These are phyloP conservation scores for Tylopilus felleus DNA, from an alignment of 768 basidiomycete species.

Conservation along the genomic window DNA sequence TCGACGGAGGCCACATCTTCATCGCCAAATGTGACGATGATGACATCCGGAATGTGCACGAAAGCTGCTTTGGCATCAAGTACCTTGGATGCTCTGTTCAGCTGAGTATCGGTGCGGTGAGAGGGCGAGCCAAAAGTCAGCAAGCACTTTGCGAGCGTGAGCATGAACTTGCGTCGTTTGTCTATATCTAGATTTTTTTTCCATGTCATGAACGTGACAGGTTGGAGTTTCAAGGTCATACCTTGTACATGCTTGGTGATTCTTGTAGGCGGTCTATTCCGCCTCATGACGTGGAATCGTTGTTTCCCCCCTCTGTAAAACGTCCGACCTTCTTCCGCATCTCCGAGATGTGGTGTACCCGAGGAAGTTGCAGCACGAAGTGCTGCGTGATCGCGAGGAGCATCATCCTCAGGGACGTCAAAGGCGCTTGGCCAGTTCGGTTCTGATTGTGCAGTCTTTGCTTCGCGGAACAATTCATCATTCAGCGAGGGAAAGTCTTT, in stretches of 20 bases:
- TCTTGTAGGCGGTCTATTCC: slow-evolving; percentile 32
- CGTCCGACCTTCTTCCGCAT: slow-evolving; percentile 22
- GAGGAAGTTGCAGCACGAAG: slow-evolving; percentile 2
- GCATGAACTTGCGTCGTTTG: slow-evolving; percentile 66
- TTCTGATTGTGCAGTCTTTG: slow-evolving; percentile 22
- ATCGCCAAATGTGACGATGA: slow-evolving; percentile 82
- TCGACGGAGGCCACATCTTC: slow-evolving; percentile 67
- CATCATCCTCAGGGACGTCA: slow-evolving; percentile 18
- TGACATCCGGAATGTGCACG: slow-evolving; percentile 74
- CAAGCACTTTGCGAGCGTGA: slow-evolving; percentile 83
- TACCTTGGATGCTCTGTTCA: slow-evolving; percentile 73
- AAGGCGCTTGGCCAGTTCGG: slow-evolving; percentile 25
- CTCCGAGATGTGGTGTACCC: slow-evolving; percentile 3
- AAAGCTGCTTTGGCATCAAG: slow-evolving; percentile 80
- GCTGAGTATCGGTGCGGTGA: slow-evolving; percentile 87
- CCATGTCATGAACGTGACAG: neutral
- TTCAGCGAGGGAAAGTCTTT: slow-evolving; percentile 18
- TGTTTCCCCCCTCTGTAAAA: slow-evolving; percentile 32
- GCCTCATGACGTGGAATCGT: slow-evolving; percentile 29
- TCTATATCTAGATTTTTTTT: slow-evolving; percentile 36
- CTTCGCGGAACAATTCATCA: slow-evolving; percentile 24
- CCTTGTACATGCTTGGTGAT: slow-evolving; percentile 49
- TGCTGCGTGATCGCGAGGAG: slow-evolving; percentile 15
- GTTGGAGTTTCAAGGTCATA: slow-evolving; percentile 12
- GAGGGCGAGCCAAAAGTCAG: slow-evolving; percentile 94